phyloP scores from a whole-genome alignment of 1,284 basidiomycete species.

The Boletus smithii region DNA sequence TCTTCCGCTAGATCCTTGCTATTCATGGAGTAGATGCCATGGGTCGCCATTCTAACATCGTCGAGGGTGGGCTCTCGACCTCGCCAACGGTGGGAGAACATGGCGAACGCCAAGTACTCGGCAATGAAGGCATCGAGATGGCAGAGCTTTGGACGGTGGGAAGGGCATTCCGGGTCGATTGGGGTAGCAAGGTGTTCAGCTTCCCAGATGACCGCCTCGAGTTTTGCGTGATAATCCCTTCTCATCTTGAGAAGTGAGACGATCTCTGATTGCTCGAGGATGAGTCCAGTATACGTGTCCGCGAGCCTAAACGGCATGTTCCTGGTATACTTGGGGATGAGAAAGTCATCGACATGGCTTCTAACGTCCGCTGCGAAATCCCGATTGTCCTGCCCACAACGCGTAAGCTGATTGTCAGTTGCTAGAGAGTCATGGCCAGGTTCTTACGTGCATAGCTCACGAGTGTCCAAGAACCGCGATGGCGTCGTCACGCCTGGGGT shows the following conservation, averaged over 20 bases:
- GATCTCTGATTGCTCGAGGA: conserved; percentile 19
- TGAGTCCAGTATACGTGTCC: conserved; percentile 26
- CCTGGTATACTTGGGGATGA: conserved; percentile 17
- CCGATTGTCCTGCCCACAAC: neutral
- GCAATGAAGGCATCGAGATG: conserved; percentile 16
- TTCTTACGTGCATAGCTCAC: conserved; percentile 5
- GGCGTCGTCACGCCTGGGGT: too few relatives aligned
- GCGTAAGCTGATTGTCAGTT: neutral
- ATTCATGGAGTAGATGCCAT: conserved; percentile 17
- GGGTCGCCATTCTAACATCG: conserved; percentile 11
- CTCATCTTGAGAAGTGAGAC: conserved; percentile 14
- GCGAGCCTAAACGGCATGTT: conserved; percentile 26
- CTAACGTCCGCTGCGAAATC: conserved; percentile 13
- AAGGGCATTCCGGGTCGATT: conserved; percentile 2
- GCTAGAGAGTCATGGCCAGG: neutral
- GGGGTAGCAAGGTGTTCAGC: conserved; percentile 1
- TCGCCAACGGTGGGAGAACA: conserved; percentile 26
- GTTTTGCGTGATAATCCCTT: conserved; percentile 12
- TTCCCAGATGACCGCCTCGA: conserved; percentile 11
- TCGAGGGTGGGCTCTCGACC: conserved; percentile 14
- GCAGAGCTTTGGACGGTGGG: conserved; percentile 2
- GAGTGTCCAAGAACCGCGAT: neutral
- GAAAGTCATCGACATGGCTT: conserved; percentile 11
- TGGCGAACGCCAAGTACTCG: conserved; percentile 23
- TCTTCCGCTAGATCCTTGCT: neutral